Conservation (phyloP, 2,329 filamentous ascomycete species). For the Seiridium cupressi region DNA sequence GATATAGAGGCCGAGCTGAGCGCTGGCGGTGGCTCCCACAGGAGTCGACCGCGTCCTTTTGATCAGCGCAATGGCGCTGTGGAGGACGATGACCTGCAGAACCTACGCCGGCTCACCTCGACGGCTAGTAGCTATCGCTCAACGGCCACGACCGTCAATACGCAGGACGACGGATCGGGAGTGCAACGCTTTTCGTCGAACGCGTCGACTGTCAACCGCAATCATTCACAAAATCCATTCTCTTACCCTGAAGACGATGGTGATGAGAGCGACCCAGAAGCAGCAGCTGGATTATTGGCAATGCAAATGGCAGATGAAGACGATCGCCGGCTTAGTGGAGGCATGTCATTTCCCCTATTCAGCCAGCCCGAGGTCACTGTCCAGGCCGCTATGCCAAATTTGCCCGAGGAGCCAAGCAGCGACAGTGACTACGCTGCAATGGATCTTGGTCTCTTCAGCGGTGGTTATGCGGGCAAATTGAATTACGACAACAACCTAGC, state of each 20-base stretch:
- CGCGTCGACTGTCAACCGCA: constrained; percentile 37
- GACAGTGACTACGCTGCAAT: constrained; percentile 72
- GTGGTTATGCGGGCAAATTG: constrained; percentile 60
- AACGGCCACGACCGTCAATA: constrained; percentile 43
- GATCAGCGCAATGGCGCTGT: constrained; percentile 42
- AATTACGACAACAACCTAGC: constrained; percentile 48
- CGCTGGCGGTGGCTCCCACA: constrained; percentile 33
- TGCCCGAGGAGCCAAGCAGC: constrained; percentile 57
- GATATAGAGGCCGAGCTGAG: constrained; percentile 57
- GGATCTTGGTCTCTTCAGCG: constrained; percentile 73
- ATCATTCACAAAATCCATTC: constrained; percentile 30
- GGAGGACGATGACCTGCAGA: constrained; percentile 44
- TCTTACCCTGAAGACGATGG: constrained; percentile 42
- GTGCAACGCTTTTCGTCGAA: constrained; percentile 38
- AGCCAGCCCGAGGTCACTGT: constrained; percentile 34
- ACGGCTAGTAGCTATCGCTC: constrained; percentile 41
- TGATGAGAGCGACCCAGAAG: constrained; percentile 87
- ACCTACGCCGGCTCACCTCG: constrained; percentile 38
- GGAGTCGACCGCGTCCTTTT: constrained; percentile 34
- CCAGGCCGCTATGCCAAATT: constrained; percentile 38
- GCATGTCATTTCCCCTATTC: constrained; percentile 49
- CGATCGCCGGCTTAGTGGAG: constrained; percentile 56
- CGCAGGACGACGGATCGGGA: constrained; percentile 31
- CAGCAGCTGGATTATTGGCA: constrained; percentile 77
- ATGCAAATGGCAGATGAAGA: constrained; percentile 84